Evolutionary conservation across 169 alveolate genomes (phyloP).

Genomic region (Plasmodium gallinaceum): DNA sequence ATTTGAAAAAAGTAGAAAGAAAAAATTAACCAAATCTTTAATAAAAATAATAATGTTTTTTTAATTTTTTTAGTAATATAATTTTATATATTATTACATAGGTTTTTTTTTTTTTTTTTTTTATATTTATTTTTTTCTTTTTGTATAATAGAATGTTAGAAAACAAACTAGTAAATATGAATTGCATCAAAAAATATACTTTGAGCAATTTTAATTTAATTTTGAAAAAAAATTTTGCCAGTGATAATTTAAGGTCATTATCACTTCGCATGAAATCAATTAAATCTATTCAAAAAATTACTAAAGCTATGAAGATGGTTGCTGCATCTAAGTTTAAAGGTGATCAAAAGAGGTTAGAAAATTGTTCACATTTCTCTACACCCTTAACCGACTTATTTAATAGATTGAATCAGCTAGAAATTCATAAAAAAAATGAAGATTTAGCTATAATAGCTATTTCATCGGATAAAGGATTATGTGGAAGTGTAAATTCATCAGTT

Average conservation of each 20-base stretch:
- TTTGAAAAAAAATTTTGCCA: constrained; percentile 79
- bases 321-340: constrained; percentile 96
- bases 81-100: neutral
- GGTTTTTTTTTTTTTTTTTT: neutral
- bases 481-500: constrained; percentile 89
- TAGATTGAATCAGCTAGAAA: constrained; percentile 40
- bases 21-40: too few relatives aligned
- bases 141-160: constrained; percentile 10
- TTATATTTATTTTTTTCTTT: neutral
- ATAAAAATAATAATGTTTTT: too few relatives aligned
- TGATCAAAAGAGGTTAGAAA: constrained; percentile 89
- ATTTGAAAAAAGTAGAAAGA: too few relatives aligned
- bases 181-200: constrained; percentile 5
- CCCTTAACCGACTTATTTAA: constrained; percentile 63
- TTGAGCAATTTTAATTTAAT: constrained; percentile 3
- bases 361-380: constrained; percentile 79
- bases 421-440: constrained; percentile 61
- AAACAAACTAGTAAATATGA: neutral
- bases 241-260: constrained; percentile 87
- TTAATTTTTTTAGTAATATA: neutral
- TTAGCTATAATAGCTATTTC: constrained; percentile 21
- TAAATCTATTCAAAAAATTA: constrained; percentile 93
- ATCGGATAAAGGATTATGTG: constrained; percentile 91
- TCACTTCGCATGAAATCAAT: constrained; percentile 94
- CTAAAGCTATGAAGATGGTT: constrained; percentile 96